Percentiles rank a stretch among this genome's conserved stretches.
Conservation (phyloP, 176 grass and related monocot genomes). For the Aegilops speltoides region DNA sequence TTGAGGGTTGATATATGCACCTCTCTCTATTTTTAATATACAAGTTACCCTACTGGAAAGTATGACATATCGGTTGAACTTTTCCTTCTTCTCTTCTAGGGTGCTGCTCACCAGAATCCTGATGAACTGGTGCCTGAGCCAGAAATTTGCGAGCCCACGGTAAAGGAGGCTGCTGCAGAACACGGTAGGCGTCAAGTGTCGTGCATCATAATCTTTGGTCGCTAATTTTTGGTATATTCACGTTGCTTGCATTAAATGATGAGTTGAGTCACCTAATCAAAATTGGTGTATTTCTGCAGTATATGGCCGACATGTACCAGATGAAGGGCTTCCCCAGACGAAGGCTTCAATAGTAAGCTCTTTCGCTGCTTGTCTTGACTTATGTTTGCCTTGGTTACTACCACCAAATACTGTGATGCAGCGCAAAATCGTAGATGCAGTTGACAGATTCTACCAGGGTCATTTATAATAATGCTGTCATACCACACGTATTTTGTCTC, state of each 20-base stretch:
- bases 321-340: neutral
- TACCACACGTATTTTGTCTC: neutral
- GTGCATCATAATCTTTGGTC: neutral
- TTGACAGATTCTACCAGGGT: neutral
- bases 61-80: slow-evolving; percentile 2
- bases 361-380: neutral
- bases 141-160: slow-evolving; percentile 4
- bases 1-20: no score
- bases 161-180: slow-evolving; percentile 3
- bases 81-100: slow-evolving; percentile 29
- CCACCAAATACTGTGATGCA: neutral
- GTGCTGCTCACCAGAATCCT: slow-evolving; percentile 5
- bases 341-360: slow-evolving; percentile 29
- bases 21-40: no score
- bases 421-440: neutral
- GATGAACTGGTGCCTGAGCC: neutral
- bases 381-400: neutral
- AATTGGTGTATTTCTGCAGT: slow-evolving; percentile 6
- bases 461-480: neutral
- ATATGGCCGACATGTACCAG: neutral
- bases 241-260: neutral
- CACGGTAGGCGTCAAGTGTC: neutral
- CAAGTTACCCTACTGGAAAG: neutral
- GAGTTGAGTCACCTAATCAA: neutral
- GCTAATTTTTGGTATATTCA: neutral